Conservation (phyloP, 2,329 filamentous ascomycete species). For the Fusarium beomiforme region DNA sequence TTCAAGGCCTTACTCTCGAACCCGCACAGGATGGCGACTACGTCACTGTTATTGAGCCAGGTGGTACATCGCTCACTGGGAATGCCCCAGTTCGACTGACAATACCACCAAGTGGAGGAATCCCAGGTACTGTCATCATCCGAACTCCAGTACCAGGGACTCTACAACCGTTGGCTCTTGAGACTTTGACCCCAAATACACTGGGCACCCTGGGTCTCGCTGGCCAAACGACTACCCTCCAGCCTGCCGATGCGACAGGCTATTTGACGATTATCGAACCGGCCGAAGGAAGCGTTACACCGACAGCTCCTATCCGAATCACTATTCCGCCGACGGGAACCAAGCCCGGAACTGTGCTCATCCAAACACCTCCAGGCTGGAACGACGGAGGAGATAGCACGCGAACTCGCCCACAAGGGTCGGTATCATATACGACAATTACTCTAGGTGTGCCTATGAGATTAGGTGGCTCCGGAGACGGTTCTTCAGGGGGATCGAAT, state of each 20-base stretch:
- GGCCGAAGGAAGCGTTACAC: slow-evolving; percentile 1
- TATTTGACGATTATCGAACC: slow-evolving; percentile 38
- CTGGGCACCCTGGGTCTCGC: neutral
- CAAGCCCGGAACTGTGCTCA: slow-evolving; percentile 34
- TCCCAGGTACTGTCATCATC: slow-evolving; percentile 33
- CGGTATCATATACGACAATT: slow-evolving; percentile 18
- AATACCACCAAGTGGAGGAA: slow-evolving; percentile 17
- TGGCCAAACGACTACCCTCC: slow-evolving; percentile 26
- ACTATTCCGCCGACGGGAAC: slow-evolving; percentile 34
- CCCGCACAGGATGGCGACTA: slow-evolving; percentile 15
- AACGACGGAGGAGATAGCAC: neutral
- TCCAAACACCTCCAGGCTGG: slow-evolving; percentile 25
- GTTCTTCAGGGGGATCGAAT: neutral
- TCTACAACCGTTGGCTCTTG: neutral
- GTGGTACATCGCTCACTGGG: neutral
- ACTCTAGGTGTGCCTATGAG: neutral
- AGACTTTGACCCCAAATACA: rapidly evolving
- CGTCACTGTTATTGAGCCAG: slow-evolving; percentile 31
- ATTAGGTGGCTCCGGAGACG: neutral
- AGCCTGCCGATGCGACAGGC: slow-evolving; percentile 9
- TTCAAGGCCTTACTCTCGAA: slow-evolving; percentile 11
- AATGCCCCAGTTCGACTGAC: slow-evolving; percentile 12
- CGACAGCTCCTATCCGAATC: slow-evolving; percentile 25
- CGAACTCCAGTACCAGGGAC: slow-evolving; percentile 17
- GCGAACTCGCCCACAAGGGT: neutral